These are phyloP conservation scores for Stephania cephalantha DNA, from an alignment of 164 flowering plant genomes.

Conservation along the genomic window DNA sequence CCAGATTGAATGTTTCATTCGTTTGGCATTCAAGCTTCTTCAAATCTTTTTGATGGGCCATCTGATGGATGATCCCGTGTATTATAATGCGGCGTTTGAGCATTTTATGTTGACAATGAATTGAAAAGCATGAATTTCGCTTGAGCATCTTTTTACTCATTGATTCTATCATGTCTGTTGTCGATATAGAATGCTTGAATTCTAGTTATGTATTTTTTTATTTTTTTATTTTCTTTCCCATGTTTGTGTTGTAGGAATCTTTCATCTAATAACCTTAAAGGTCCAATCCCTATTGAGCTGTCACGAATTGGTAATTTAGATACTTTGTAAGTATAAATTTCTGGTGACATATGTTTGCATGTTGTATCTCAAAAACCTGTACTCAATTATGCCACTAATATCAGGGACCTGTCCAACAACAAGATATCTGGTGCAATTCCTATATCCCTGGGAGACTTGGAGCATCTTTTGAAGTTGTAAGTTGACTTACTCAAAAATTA, in stretches of 20 bases:
- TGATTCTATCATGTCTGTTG: too few species aligned
- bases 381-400: conserved; percentile 1
- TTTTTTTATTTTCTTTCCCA: not conserved
- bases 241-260: conserved; percentile 51
- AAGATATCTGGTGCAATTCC: conserved; percentile 72
- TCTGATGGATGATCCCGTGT: not conserved
- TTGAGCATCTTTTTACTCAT: not conserved
- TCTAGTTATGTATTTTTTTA: not conserved
- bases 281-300: conserved; percentile 82
- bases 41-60: not conserved
- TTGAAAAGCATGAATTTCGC: not conserved
- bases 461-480: conserved; percentile 90
- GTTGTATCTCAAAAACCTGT: not conserved
- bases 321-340: conserved; percentile 57
- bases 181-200: not conserved
- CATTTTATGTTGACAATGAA: not conserved
- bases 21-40: not conserved
- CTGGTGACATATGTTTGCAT: not conserved
- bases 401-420: conserved; percentile 85
- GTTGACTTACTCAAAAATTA: conserved; percentile 15
- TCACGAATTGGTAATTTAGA: conserved; percentile 86
- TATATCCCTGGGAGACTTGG: conserved; percentile 82
- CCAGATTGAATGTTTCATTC: not conserved
- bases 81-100: not conserved
- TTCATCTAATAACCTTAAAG: conserved; percentile 57